Percentiles rank a stretch among this genome's conserved stretches.
Evolutionary conservation across 78 protist species (phyloP).

Genomic region (Pigoraptor vietnamica): DNA sequence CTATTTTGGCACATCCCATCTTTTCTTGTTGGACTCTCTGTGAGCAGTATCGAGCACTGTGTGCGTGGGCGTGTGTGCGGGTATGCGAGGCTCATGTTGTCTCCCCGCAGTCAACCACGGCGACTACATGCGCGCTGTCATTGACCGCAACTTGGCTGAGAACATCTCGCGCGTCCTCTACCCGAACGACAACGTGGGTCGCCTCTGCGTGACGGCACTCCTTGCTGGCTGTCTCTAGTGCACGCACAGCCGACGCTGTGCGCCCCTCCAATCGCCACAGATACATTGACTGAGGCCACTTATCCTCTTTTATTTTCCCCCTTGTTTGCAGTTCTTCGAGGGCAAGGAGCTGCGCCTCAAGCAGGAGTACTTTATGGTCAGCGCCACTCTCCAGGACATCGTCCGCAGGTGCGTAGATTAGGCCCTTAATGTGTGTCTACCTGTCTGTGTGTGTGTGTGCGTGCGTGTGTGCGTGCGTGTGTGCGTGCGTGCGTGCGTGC

Average conservation of each 20-base stretch:
- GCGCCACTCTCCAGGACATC: slow-evolving; percentile 91
- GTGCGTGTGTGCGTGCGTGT: too few species aligned
- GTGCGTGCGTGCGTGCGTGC: too few species aligned
- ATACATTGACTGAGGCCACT: too few species aligned
- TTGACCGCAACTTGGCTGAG: slow-evolving; percentile 71
- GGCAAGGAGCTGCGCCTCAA: slow-evolving; percentile 91
- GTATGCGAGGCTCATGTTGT: too few species aligned
- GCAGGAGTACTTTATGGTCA: slow-evolving; percentile 92
- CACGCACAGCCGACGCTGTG: too few species aligned
- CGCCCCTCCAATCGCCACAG: not conserved
- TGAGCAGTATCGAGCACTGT: too few species aligned
- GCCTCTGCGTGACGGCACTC: too few species aligned
- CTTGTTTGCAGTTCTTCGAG: slow-evolving; percentile 37
- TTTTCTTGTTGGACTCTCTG: too few species aligned
- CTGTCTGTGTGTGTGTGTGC: too few species aligned
- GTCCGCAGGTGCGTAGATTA: slow-evolving; percentile 33
- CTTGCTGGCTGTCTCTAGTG: not conserved
- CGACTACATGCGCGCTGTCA: slow-evolving; percentile 78
- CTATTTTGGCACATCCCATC: not conserved
- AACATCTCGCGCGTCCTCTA: slow-evolving; percentile 88
- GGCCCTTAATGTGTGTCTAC: too few species aligned
- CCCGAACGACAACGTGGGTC: slow-evolving; percentile 85
- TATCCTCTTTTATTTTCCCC: too few species aligned
- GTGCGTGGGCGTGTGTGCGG: too few species aligned
- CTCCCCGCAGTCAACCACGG: slow-evolving; percentile 76